These are phyloP conservation scores for Castanospermum australe DNA, from an alignment of 306 rosid species.

Conservation along the genomic window DNA sequence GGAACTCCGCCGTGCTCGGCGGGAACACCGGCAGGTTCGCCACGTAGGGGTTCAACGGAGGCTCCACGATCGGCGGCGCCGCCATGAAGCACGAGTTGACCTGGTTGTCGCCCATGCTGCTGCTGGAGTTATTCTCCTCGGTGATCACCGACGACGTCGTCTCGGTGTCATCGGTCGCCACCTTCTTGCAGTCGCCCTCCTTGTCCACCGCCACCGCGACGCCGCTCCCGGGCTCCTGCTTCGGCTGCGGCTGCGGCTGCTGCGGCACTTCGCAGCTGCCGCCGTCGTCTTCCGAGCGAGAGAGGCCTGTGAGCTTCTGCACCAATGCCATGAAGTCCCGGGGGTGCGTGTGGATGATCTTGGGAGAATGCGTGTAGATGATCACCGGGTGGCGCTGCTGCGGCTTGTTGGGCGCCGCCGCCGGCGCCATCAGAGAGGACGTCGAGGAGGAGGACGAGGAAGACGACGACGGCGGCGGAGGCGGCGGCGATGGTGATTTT, in stretches of 20 bases:
- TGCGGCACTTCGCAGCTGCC: background rate
- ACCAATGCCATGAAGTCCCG: slow-evolving; percentile 74
- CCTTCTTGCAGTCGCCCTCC: background rate
- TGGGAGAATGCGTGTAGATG: slow-evolving; percentile 82
- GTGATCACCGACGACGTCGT: slow-evolving; percentile 61
- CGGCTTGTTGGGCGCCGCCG: slow-evolving; percentile 29
- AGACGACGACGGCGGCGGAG: background rate
- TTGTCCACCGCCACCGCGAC: background rate
- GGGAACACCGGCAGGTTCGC: slow-evolving; percentile 34
- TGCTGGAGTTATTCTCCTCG: slow-evolving; percentile 49
- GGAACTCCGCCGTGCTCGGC: slow-evolving; percentile 33
- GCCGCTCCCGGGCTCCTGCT: background rate
- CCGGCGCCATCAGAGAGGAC: background rate
- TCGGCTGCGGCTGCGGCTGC: background rate
- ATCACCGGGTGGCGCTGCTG: slow-evolving; percentile 68
- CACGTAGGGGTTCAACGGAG: slow-evolving; percentile 41
- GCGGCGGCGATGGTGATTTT: slow-evolving; percentile 30
- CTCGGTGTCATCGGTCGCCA: slow-evolving; percentile 54
- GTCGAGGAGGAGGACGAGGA: slow-evolving; percentile 32
- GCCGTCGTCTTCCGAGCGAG: slow-evolving; percentile 37
- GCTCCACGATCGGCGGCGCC: slow-evolving; percentile 26
- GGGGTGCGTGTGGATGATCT: slow-evolving; percentile 70
- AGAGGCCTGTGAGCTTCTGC: slow-evolving; percentile 72
- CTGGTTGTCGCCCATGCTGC: slow-evolving; percentile 35
- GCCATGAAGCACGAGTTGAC: slow-evolving; percentile 54